phyloP scores from a whole-genome alignment of 2,329 filamentous ascomycete species.

The Epichloe gansuensis region DNA sequence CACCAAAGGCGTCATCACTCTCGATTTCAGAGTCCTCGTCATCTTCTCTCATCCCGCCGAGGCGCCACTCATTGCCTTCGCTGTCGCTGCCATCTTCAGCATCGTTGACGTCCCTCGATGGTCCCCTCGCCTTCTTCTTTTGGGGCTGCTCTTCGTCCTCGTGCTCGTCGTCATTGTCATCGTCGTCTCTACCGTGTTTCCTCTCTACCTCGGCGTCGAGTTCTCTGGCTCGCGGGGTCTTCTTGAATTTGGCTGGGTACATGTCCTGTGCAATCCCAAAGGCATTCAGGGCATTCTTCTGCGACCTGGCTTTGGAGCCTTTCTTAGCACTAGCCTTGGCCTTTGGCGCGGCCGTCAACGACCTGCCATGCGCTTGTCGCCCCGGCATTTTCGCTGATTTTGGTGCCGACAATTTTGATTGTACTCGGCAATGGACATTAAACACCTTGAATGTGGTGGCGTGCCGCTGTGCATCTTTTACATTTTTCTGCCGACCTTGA shows the following conservation, averaged over 20 bases:
- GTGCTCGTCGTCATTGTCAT: constrained; percentile 35
- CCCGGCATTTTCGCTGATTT: constrained; percentile 35
- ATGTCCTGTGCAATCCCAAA: constrained; percentile 45
- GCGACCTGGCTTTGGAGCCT: constrained; percentile 33
- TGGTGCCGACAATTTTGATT: neutral
- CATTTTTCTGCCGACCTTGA: constrained; percentile 19
- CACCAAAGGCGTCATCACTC: constrained; percentile 71
- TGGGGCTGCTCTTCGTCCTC: constrained; percentile 30
- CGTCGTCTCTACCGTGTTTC: constrained; percentile 32
- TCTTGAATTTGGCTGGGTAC: constrained; percentile 34
- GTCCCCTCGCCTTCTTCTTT: constrained; percentile 30
- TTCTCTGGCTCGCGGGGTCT: constrained; percentile 38
- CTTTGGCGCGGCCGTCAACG: constrained; percentile 30
- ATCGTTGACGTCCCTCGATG: constrained; percentile 37
- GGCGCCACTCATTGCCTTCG: constrained; percentile 73
- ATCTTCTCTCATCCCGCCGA: constrained; percentile 48
- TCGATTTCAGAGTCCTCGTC: constrained; percentile 55
- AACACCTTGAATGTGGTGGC: neutral
- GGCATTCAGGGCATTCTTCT: constrained; percentile 42
- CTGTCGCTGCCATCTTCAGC: constrained; percentile 71
- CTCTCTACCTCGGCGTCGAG: constrained; percentile 35
- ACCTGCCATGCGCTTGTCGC: constrained; percentile 45
- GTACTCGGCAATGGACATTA: neutral
- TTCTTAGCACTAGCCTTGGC: constrained; percentile 25
- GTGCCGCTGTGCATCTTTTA: constrained; percentile 3